Evolutionary conservation across 805 yeast genomes (phyloP).

Genomic region (Barnettozyma vustinii): DNA sequence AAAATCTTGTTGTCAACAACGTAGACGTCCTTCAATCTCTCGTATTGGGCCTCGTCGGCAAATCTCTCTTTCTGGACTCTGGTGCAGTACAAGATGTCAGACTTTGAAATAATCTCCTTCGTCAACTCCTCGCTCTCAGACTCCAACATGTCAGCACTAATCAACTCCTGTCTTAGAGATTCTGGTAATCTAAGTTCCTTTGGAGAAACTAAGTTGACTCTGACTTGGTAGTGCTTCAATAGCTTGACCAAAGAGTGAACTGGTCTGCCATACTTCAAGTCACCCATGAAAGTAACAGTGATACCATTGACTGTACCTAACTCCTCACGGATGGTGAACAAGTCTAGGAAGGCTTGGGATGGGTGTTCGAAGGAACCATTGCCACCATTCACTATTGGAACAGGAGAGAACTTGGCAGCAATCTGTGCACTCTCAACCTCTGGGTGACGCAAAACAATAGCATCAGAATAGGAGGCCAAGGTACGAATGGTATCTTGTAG

Average conservation of each 20-base stretch:
- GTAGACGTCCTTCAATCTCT: conserved; percentile 84
- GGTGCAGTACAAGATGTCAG: conserved; percentile 96
- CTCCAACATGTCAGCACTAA: conserved; percentile 60
- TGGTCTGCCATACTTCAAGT: conserved; percentile 95
- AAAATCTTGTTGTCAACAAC: conserved; percentile 89
- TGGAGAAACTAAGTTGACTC: conserved; percentile 89
- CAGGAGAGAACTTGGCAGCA: conserved; percentile 95
- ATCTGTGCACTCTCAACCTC: conserved; percentile 84
- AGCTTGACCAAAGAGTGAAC: conserved; percentile 93
- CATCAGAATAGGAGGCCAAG: conserved; percentile 93
- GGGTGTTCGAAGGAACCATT: conserved; percentile 98
- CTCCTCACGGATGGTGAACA: conserved; percentile 98
- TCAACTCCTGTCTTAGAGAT: conserved; percentile 61
- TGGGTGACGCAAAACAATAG: conserved; percentile 95
- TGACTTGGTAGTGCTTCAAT: conserved; percentile 87
- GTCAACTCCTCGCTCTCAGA: conserved; percentile 74
- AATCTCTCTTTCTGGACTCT: conserved; percentile 98
- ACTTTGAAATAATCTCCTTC: conserved; percentile 76
- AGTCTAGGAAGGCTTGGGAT: conserved; percentile 94
- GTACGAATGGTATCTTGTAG: conserved; percentile 95
- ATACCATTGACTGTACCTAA: conserved; percentile 97
- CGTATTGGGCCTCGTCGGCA: conserved; percentile 66
- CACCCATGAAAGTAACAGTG: conserved; percentile 98
- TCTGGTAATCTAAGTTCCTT: conserved; percentile 80
- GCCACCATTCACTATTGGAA: conserved; percentile 97